Percentiles rank a stretch among this genome's conserved stretches.
These are phyloP conservation scores for Phycomyces nitens DNA, from an alignment of 192 early-diverging fungal species.

Conservation along the genomic window DNA sequence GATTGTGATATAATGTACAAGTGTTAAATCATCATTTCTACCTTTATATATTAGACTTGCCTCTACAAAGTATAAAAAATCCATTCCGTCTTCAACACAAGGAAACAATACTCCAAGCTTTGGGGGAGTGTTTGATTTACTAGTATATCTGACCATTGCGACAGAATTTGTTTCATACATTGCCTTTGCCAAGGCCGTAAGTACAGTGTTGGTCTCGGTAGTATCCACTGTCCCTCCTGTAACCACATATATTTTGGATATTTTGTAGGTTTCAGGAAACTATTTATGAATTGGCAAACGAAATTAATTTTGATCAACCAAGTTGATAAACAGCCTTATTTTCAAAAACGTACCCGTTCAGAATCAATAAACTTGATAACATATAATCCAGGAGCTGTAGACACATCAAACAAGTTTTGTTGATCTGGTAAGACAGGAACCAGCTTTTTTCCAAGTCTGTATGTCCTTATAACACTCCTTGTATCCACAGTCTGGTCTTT, in stretches of 20 bases:
- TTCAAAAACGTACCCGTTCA: constrained; percentile 32
- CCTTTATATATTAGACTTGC: too few species aligned
- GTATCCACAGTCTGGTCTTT: too few species aligned
- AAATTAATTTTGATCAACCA: too few species aligned
- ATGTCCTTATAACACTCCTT: too few species aligned
- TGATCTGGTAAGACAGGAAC: too few species aligned
- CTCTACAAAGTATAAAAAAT: constrained; percentile 45
- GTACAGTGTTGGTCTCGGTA: constrained; percentile 25
- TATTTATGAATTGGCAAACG: constrained; percentile 16
- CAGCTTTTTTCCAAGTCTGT: too few species aligned
- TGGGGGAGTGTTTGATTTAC: constrained; percentile 43
- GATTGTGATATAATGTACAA: too few species aligned
- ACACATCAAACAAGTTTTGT: too few species aligned
- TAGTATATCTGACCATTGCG: constrained; percentile 64
- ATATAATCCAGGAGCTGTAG: constrained; percentile 33
- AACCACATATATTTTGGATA: constrained; percentile 51
- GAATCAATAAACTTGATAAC: constrained; percentile 59
- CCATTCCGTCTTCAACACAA: constrained; percentile 33
- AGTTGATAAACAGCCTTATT: too few species aligned
- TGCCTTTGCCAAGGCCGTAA: constrained; percentile 52
- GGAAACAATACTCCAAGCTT: constrained; percentile 65
- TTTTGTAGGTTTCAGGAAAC: constrained; percentile 53
- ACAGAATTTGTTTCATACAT: constrained; percentile 46
- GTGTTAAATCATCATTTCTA: too few species aligned
- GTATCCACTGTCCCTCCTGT: constrained; percentile 43